These are phyloP conservation scores for Neoscytalidium dimidiatum DNA, from an alignment of 2,329 filamentous ascomycete species.

Conservation along the genomic window DNA sequence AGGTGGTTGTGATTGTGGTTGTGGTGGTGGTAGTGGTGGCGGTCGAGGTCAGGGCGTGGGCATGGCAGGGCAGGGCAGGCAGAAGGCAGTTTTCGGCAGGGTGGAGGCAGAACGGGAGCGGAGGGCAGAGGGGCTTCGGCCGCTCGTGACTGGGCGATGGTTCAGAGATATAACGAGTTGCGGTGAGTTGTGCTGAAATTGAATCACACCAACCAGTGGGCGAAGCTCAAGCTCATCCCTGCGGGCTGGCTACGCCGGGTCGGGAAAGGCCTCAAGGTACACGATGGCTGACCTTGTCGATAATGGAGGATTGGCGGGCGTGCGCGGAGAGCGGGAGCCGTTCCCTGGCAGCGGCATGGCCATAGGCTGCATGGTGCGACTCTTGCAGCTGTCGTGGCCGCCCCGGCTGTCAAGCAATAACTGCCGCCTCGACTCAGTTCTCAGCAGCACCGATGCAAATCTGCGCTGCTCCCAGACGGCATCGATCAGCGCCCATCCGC, in stretches of 20 bases:
- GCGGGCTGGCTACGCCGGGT: conserved; percentile 17
- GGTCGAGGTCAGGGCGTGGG: neutral
- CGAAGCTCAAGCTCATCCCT: conserved; percentile 20
- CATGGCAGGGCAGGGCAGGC: neutral
- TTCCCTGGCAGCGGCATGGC: conserved; percentile 19
- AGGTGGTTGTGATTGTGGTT: neutral
- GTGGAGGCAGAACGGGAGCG: neutral
- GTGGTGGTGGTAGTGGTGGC: neutral
- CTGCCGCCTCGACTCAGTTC: conserved; percentile 17
- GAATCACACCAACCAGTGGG: conserved; percentile 20
- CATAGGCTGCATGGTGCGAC: conserved; percentile 19
- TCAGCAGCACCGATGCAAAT: conserved; percentile 18
- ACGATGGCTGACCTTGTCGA: conserved; percentile 14
- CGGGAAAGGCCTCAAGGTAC: conserved; percentile 16
- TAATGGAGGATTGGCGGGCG: conserved; percentile 20
- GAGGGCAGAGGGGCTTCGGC: conserved; percentile 4
- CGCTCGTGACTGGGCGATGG: conserved; percentile 17
- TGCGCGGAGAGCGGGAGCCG: conserved; percentile 18
- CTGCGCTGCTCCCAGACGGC: conserved; percentile 14
- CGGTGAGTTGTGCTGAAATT: conserved; percentile 20
- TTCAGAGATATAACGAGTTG: conserved; percentile 20
- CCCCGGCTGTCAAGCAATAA: conserved; percentile 15
- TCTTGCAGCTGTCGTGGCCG: conserved; percentile 10
- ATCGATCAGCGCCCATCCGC: conserved; percentile 12
- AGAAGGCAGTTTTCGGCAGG: neutral